A percentile compares a stretch with the other conserved stretches of the same genome.
Evolutionary conservation across 768 basidiomycete species (phyloP).

Genomic region (Panaeolus papilionaceus): DNA sequence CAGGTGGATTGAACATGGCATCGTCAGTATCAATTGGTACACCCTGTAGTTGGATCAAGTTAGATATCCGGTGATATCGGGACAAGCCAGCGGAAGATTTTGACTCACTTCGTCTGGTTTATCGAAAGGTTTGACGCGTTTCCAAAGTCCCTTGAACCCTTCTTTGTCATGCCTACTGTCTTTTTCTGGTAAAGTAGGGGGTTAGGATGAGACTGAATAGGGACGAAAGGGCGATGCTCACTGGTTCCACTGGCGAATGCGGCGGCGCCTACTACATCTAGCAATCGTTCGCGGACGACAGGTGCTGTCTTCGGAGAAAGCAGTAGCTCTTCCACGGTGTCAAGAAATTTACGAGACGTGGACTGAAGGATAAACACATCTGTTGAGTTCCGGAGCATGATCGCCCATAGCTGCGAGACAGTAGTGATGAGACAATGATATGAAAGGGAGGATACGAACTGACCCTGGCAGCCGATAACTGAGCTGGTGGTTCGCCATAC

Average conservation of each 20-base stretch:
- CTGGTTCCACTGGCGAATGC: slow-evolving; percentile 67
- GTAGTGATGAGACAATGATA: slow-evolving; percentile 14
- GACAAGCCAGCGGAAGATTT: background rate
- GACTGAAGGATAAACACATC: slow-evolving; percentile 75
- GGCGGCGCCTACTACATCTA: slow-evolving; percentile 84
- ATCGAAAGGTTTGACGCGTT: slow-evolving; percentile 76
- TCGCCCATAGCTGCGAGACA: slow-evolving; percentile 77
- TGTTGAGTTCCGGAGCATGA: slow-evolving; percentile 85
- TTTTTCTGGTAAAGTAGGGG: slow-evolving; percentile 23
- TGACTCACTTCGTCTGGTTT: slow-evolving; percentile 77
- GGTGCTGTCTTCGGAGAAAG: slow-evolving; percentile 68
- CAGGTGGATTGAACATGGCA: slow-evolving; percentile 77
- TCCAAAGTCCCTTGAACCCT: slow-evolving; percentile 78
- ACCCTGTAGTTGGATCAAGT: slow-evolving; percentile 47
- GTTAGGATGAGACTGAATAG: background rate
- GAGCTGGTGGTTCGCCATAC: slow-evolving; percentile 77
- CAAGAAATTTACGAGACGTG: slow-evolving; percentile 77
- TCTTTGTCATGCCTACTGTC: slow-evolving; percentile 39
- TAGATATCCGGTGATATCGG: background rate
- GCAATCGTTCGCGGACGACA: slow-evolving; percentile 79
- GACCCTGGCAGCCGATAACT: slow-evolving; percentile 79
- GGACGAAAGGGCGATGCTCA: slow-evolving; percentile 29
- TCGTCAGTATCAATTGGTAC: slow-evolving; percentile 82
- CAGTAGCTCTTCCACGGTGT: slow-evolving; percentile 79
- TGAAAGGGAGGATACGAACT: slow-evolving; percentile 30